Percentiles rank a stretch among this genome's conserved stretches.
These are phyloP conservation scores for Passiflora organensis DNA, from an alignment of 345 rosid species.

Conservation along the genomic window DNA sequence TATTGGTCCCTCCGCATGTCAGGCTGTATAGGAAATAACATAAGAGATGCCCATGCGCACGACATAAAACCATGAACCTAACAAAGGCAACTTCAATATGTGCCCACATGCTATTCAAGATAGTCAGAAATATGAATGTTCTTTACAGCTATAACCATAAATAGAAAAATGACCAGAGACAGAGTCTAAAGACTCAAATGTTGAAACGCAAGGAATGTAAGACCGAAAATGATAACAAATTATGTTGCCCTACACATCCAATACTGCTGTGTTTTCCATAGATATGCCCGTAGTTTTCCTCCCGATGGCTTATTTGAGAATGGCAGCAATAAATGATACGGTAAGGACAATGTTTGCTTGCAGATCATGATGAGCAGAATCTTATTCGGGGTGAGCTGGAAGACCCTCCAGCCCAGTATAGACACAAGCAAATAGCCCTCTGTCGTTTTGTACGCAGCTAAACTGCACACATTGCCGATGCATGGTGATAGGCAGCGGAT, in stretches of 20 bases:
- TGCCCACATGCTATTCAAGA: constrained; percentile 12
- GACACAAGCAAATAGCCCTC: constrained; percentile 15
- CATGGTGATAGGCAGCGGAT: constrained; percentile 45
- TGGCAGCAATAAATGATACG: constrained; percentile 18
- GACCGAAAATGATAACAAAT: constrained; percentile 9
- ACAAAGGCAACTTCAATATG: no score
- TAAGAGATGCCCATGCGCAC: no score
- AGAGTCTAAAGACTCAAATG: constrained; percentile 16
- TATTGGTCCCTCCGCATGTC: no score
- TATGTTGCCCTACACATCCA: constrained; percentile 24
- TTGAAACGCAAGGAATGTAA: constrained; percentile 3
- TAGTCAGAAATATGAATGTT: constrained; percentile 10
- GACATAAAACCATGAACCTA: no score
- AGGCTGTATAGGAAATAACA: no score
- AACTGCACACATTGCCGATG: constrained; percentile 52
- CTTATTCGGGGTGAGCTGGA: constrained; percentile 38
- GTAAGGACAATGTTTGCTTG: constrained; percentile 29
- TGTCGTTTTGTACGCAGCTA: constrained; percentile 46
- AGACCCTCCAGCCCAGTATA: background rate
- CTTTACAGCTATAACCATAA: constrained; percentile 23
- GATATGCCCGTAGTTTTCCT: constrained; percentile 26
- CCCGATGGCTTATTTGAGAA: constrained; percentile 34
- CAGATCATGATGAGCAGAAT: constrained; percentile 23
- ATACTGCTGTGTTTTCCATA: constrained; percentile 31
- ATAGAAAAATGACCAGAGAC: constrained; percentile 8